A percentile compares a stretch with the other conserved stretches of the same genome.
These are phyloP conservation scores for Ceratobasidium sp. DNA, from an alignment of 1,284 basidiomycete species.

Conservation along the genomic window DNA sequence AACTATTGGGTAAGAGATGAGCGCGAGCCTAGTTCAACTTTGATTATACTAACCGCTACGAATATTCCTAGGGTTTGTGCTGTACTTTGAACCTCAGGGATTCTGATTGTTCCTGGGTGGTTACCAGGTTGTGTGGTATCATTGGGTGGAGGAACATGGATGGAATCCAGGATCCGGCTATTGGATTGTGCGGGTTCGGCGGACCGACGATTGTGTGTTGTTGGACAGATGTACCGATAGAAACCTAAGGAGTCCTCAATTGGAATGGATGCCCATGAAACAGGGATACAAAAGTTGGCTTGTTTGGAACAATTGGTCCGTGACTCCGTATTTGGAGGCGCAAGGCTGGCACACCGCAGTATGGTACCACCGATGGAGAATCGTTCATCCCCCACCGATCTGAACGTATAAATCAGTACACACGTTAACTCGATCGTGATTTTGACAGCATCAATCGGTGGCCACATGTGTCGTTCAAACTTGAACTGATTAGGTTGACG, in stretches of 20 bases:
- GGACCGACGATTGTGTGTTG: no score
- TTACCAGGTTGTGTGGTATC: not conserved
- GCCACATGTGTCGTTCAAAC: not conserved
- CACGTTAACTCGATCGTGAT: not conserved
- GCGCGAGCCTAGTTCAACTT: not conserved
- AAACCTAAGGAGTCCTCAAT: no score
- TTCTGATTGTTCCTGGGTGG: conserved; percentile 28
- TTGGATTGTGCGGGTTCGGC: no score
- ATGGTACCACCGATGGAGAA: no score
- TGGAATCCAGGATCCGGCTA: no score
- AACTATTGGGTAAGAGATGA: not conserved
- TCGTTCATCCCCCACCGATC: no score
- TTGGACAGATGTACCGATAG: no score
- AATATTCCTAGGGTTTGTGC: not conserved
- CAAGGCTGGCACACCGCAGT: no score
- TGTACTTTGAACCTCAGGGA: not conserved
- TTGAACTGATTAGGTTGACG: not conserved
- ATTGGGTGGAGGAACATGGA: not conserved
- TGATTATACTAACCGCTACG: not conserved
- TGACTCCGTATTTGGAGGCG: no score
- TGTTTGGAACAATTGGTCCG: not conserved
- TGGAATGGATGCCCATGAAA: no score
- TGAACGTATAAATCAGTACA: no score
- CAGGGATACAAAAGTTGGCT: no score
- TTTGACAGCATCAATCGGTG: not conserved